Base-by-base conservation (phyloP, 1,284 basidiomycete genomes). In the Xerocomus cyaneibrunnescens region DNA sequence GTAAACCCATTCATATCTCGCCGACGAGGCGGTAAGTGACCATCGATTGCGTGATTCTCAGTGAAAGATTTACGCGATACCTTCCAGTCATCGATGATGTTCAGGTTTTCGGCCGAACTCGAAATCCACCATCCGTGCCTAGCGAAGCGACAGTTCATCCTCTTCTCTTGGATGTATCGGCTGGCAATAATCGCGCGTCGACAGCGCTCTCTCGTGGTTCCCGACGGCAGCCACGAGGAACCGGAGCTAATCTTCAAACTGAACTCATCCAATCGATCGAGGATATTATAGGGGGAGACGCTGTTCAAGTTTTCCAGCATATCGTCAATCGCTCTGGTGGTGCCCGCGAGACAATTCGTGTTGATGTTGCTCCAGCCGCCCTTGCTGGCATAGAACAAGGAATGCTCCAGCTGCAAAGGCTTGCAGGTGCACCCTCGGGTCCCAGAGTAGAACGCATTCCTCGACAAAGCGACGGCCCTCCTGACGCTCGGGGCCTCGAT, bases 241-340 rank as follows among this genome's bases (percentile, higher is more conserved):
- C 76, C 6, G 72, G 75, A 35, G 76, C 75, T 5, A 74, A 74
- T 36, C 66, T 68, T 42, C 76, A 78, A 51, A 71, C 78, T 22
- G 87, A 89, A 47, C 74, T 93, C 45, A 72, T 92, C 22, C 87
- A 91, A 48, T 87, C 85, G 22, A 84, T 97, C 34, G 88, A 94
- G 60, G 85, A 89, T 46, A 80, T 93, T 46, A 85, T 94, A 48
- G 92, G 90, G 1, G 85, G 83, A 14, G 86, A 89, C 23, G 89
- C 91, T 13, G 77, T 90, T 22, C 91, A 94, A 61, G 75, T 95
- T 50, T 82, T 96, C 59, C 90, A 95, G 57, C 87, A 89, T 54
- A 78, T 94, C 38, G 77, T 89, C 59, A 75, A 82, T 61, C 80
- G 81, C 44, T 70, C 77, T 27, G 76, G 75, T 42, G 78, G 75